These are phyloP conservation scores for Scedosporium minutisporum DNA, from an alignment of 2,329 filamentous ascomycete genomes.

Conservation along the genomic window DNA sequence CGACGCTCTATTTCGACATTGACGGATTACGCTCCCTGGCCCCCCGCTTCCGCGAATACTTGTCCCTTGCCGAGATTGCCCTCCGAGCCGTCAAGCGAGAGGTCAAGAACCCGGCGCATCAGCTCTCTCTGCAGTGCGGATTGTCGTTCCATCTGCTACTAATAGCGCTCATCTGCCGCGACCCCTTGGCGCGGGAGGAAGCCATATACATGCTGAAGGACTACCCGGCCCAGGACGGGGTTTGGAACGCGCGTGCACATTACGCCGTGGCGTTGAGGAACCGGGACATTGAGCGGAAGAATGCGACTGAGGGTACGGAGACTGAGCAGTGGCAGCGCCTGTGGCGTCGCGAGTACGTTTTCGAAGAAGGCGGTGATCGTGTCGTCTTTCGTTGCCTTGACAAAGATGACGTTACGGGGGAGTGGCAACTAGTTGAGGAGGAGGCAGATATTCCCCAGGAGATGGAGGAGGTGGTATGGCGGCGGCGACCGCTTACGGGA, in stretches of 20 bases:
- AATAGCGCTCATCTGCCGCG: constrained; percentile 20
- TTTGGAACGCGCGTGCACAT: constrained; percentile 19
- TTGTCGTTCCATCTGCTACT: constrained; percentile 17
- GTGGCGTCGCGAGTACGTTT: constrained; percentile 22
- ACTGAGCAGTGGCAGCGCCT: constrained; percentile 22
- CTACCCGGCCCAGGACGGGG: constrained; percentile 23
- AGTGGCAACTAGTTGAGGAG: constrained; percentile 30
- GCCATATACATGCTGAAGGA: constrained; percentile 20
- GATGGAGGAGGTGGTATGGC: constrained; percentile 22
- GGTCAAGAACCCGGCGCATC: constrained; percentile 14
- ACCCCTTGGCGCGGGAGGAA: constrained; percentile 21
- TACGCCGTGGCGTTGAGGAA: constrained; percentile 18
- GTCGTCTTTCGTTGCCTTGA: constrained; percentile 21
- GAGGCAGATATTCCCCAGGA: constrained; percentile 20
- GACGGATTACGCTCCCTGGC: constrained; percentile 14
- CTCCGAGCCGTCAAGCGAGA: constrained; percentile 5
- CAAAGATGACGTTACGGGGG: constrained; percentile 16
- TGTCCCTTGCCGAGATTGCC: constrained; percentile 21
- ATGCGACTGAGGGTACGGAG: constrained; percentile 17
- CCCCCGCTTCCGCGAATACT: constrained; percentile 21
- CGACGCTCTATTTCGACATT: constrained; percentile 15
- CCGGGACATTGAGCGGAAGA: constrained; percentile 17
- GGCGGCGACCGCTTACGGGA: constrained; percentile 24
- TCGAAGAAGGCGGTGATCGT: constrained; percentile 23
- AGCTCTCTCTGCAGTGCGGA: constrained; percentile 19